Conservation (phyloP, 441 rosid species). For the Syzygium malaccense region DNA sequence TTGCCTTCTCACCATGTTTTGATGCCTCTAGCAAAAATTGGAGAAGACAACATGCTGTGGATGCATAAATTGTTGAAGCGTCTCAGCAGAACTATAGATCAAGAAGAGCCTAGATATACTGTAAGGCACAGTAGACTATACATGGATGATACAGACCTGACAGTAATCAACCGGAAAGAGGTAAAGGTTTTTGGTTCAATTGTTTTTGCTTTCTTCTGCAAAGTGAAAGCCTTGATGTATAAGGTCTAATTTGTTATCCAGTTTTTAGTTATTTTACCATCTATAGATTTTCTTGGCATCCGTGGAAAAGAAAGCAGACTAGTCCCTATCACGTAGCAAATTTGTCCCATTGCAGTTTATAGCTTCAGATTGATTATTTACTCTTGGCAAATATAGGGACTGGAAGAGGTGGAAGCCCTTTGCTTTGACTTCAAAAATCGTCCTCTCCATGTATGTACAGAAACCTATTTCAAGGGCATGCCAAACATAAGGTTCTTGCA, state of each 20-base stretch:
- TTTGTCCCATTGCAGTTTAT: rapidly evolving
- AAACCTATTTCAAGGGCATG: not conserved
- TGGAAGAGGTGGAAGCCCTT: not conserved
- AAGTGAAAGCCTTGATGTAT: too few species aligned
- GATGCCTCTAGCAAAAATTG: not conserved
- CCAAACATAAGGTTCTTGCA: rapidly evolving
- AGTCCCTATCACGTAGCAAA: rapidly evolving
- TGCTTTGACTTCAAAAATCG: too few species aligned
- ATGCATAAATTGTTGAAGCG: not conserved
- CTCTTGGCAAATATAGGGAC: not conserved
- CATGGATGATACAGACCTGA: not conserved
- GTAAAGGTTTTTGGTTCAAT: too few species aligned
- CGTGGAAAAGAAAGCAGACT: rapidly evolving
- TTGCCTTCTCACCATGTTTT: not conserved
- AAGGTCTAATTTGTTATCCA: too few species aligned
- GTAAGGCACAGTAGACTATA: not conserved
- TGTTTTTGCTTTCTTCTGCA: too few species aligned
- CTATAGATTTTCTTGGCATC: not conserved
- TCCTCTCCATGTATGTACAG: rapidly evolving
- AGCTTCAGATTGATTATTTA: rapidly evolving
- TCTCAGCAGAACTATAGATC: not conserved
- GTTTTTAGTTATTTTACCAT: not conserved
- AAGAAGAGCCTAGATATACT: not conserved
- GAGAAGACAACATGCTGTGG: not conserved
- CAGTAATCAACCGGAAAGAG: too few species aligned